Conservation (phyloP, 805 yeast genomes). For the Pichia pseudocactophila region DNA sequence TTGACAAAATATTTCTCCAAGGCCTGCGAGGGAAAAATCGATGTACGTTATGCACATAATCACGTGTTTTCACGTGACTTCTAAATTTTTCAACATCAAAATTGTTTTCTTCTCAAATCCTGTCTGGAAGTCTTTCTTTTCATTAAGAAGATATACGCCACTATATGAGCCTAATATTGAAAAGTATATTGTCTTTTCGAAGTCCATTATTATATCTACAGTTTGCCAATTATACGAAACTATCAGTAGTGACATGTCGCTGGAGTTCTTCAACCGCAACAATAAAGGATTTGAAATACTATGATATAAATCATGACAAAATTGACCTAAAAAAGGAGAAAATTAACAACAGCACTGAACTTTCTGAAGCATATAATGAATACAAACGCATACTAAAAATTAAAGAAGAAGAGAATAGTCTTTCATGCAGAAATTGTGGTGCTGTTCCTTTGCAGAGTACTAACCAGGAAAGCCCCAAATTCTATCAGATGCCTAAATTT, state of each 20-base stretch:
- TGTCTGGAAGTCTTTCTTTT: no score
- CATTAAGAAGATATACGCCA: no score
- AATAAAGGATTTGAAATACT: background rate
- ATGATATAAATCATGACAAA: background rate
- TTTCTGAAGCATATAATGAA: constrained; percentile 3
- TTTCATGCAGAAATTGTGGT: constrained; percentile 48
- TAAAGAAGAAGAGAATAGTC: background rate
- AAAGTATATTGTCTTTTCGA: no score
- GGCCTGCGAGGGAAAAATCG: no score
- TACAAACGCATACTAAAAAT: constrained; percentile 1
- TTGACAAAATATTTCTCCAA: no score
- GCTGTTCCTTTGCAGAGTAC: constrained; percentile 34
- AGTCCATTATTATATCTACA: no score
- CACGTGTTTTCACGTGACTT: no score
- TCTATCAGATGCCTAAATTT: constrained; percentile 17
- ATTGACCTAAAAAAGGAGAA: background rate
- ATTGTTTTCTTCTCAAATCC: no score
- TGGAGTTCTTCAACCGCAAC: background rate
- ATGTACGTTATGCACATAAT: no score
- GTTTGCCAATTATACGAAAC: no score
- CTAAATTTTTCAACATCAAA: no score
- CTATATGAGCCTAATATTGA: no score
- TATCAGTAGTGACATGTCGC: background rate
- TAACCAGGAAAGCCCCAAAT: constrained; percentile 33
- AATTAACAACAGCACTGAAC: background rate